Evolutionary conservation across 2,329 filamentous ascomycete species (phyloP), one percentile per base, ranked within the genome.

Genomic region (Diaporthe caulivora): DNA sequence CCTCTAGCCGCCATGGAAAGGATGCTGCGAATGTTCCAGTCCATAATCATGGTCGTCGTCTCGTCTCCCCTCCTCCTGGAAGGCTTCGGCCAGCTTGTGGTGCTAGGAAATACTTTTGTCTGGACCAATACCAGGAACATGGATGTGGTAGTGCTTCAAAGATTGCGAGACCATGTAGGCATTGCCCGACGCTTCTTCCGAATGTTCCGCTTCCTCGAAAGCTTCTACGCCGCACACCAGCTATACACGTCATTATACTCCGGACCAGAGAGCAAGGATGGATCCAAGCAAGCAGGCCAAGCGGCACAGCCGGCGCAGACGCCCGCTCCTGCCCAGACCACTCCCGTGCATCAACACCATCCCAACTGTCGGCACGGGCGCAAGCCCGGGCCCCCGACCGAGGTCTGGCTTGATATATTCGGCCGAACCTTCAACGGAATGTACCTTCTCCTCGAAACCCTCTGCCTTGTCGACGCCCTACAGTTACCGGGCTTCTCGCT

Each of bases 371-470:
- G 71, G 65, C 37, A 37, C 76, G 62, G 67, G 49, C 49, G 58
- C 31, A 55, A 26, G 29, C 42, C 70, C 34, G 60, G 77, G 13
- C 79, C 78, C 51, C 75, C 76, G 42, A 74, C 82, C 47, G 86
- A 83, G 67, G 80, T 77, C 34, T 87, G 83, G 82, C 83, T 93
- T 3, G 89, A 91, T 49, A 83, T 92, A 7, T 82, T 87, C 21
- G 86, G 87, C 65, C 88, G 87, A 81, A 88, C 87, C 9, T 90
- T 90, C 77, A 86, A 92, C 67, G 92, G 92, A 62, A 83, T 92
- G 73, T 94, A 94, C 79, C 88, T 92, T 71, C 82, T 93, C 29
- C 84, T 94, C 73, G 93, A 95, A 82, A 88, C 90, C 75, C 80
- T 87, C 53, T 93, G 91, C 0, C 86, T 93, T 62, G 84, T 91